Percentiles rank a stretch among this genome's conserved stretches.
phyloP scores from a whole-genome alignment of 148 eudicot species.

The Hydrangea macrophylla region DNA sequence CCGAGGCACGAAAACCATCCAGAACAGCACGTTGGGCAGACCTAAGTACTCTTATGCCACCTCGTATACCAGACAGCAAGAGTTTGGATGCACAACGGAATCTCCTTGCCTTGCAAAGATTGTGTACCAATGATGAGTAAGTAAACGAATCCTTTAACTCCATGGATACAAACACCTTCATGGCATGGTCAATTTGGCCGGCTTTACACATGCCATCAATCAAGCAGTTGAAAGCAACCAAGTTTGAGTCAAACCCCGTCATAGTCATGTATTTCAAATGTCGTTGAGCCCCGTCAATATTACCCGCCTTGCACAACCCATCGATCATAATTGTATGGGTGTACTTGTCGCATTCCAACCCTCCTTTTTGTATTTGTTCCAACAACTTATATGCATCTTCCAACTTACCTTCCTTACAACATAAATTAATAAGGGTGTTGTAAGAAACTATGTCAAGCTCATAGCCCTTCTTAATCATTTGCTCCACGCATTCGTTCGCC shows the following conservation, averaged over 20 bases:
- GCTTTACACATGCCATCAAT: conserved; percentile 64
- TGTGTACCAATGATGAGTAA: conserved; percentile 76
- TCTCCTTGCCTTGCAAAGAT: conserved; percentile 70
- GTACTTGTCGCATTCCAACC: conserved; percentile 59
- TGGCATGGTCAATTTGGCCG: conserved; percentile 54
- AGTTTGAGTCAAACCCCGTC: conserved; percentile 43
- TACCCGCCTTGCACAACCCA: conserved; percentile 78
- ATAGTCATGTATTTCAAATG: conserved; percentile 43
- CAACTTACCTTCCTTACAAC: conserved; percentile 60
- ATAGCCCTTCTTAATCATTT: conserved; percentile 63
- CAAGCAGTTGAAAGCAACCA: conserved; percentile 69
- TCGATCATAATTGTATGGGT: conserved; percentile 80
- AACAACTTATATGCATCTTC: conserved; percentile 56
- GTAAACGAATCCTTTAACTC: conserved; percentile 75
- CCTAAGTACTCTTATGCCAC: conserved; percentile 47
- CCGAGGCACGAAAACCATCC: conserved; percentile 49
- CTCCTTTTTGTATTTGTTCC: conserved; percentile 54
- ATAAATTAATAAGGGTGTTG: conserved; percentile 70
- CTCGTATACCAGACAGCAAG: conserved; percentile 60
- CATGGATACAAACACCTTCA: conserved; percentile 62
- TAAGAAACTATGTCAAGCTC: conserved; percentile 62
- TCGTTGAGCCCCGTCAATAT: conserved; percentile 53
- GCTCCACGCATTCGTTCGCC: conserved; percentile 53
- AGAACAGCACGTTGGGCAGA: conserved; percentile 69
- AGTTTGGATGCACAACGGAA: conserved; percentile 65